phyloP scores from a whole-genome alignment of 352 stramenopile genomes.

The Globisporangium paroecandrum region DNA sequence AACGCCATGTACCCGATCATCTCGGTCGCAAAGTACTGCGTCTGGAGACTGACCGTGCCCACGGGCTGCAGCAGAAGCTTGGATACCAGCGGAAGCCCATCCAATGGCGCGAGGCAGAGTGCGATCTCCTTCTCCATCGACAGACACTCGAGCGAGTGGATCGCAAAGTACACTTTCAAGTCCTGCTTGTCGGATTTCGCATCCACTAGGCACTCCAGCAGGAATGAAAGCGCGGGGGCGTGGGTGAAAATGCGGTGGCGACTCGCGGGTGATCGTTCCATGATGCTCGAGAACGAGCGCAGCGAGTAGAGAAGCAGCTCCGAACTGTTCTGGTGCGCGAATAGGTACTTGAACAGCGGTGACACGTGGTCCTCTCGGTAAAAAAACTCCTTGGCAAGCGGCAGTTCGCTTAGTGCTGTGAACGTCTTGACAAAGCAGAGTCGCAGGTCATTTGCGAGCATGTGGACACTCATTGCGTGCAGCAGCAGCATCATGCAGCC shows the following conservation, averaged over 20 bases:
- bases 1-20: conserved; percentile 65
- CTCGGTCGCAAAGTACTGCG: conserved; percentile 61
- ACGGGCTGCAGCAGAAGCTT: conserved; percentile 30
- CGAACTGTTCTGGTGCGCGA: conserved; percentile 28
- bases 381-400: conserved; percentile 24
- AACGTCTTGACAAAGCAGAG: conserved; percentile 26
- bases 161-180: conserved; percentile 38
- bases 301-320: conserved; percentile 40
- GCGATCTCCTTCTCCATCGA: conserved; percentile 54
- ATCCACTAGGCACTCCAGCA: conserved; percentile 45
- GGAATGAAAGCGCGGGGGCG: conserved; percentile 29
- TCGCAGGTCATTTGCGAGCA: conserved; percentile 23
- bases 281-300: conserved; percentile 46
- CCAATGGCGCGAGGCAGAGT: conserved; percentile 24
- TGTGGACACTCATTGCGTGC: conserved; percentile 19
- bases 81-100: conserved; percentile 29
- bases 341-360: conserved; percentile 54
- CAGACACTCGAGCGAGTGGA: conserved; percentile 50
- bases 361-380: conserved; percentile 42
- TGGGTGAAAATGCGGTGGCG: conserved; percentile 35
- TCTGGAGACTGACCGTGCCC: conserved; percentile 24
- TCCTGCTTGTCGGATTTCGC: conserved; percentile 13
- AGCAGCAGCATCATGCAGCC: conserved; percentile 20
- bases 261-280: conserved; percentile 45
- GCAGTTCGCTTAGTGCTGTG: conserved; percentile 25